These are phyloP conservation scores for Debaryomyces sp. DNA, from an alignment of 1,139 yeast genomes.

Conservation along the genomic window DNA sequence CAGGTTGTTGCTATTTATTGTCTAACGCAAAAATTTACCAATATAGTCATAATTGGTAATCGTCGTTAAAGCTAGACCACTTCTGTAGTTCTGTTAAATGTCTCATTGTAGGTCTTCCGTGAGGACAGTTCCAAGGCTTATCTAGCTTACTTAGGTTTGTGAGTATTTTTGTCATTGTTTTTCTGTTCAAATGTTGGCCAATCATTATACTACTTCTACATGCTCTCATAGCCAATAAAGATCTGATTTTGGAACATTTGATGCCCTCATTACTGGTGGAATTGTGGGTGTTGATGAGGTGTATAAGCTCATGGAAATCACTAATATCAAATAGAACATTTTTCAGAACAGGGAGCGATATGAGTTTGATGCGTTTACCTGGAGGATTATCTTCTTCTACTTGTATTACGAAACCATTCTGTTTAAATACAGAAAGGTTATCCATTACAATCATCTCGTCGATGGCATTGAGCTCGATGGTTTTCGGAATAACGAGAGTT, in stretches of 20 bases:
- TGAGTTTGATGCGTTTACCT: conserved; percentile 58
- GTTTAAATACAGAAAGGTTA: conserved; percentile 55
- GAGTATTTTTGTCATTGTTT: conserved; percentile 70
- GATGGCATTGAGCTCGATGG: conserved; percentile 67
- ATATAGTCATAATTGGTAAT: conserved; percentile 21
- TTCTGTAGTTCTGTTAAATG: conserved; percentile 69
- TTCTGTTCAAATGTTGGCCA: conserved; percentile 64
- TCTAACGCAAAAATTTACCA: not conserved
- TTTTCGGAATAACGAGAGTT: conserved; percentile 67
- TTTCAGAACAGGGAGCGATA: conserved; percentile 75
- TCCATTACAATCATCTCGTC: conserved; percentile 76
- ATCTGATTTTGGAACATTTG: conserved; percentile 75
- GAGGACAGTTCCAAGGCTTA: conserved; percentile 99
- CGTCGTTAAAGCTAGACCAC: conserved; percentile 49
- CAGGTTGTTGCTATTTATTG: not conserved
- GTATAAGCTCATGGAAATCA: conserved; percentile 79
- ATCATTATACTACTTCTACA: conserved; percentile 94
- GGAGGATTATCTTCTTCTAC: conserved; percentile 50
- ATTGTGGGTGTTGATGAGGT: conserved; percentile 45
- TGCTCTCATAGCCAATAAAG: conserved; percentile 92
- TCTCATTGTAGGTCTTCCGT: conserved; percentile 96
- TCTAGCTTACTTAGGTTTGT: conserved; percentile 68
- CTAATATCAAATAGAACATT: conserved; percentile 61
- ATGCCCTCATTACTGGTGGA: conserved; percentile 39
- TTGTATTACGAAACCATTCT: conserved; percentile 74